Evolutionary conservation across 2,329 filamentous ascomycete genomes (phyloP).

Genomic region (Neoscytalidium dimidiatum): DNA sequence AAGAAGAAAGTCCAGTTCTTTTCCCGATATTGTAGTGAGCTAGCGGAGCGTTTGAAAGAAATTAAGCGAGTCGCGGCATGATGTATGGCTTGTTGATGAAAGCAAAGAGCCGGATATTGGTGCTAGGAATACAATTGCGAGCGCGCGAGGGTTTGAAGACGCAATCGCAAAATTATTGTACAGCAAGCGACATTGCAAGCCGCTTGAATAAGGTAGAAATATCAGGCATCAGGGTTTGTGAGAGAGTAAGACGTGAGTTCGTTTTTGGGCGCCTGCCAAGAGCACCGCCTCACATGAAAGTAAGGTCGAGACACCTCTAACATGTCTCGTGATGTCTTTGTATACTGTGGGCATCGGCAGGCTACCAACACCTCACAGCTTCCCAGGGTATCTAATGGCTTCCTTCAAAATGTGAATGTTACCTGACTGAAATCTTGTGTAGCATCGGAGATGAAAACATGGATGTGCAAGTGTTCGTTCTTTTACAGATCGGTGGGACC

Average conservation of each 20-base stretch:
- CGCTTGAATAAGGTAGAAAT: background rate
- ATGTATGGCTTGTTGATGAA: too few species aligned
- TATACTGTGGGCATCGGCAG: too few species aligned
- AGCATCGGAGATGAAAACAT: too few species aligned
- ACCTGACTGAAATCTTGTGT: too few species aligned
- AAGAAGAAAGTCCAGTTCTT: background rate
- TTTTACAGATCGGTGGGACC: slow-evolving; percentile 14
- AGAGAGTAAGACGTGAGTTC: background rate
- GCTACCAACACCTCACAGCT: too few species aligned
- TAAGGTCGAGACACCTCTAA: too few species aligned
- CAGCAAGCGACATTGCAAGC: background rate
- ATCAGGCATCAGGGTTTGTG: background rate
- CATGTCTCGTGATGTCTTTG: too few species aligned
- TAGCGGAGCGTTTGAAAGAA: background rate
- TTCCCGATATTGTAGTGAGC: background rate
- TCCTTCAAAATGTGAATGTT: too few species aligned
- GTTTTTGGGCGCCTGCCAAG: background rate
- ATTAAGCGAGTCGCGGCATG: too few species aligned
- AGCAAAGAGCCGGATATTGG: background rate
- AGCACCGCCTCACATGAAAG: background rate
- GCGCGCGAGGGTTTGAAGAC: background rate
- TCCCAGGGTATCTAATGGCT: too few species aligned
- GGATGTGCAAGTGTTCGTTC: background rate
- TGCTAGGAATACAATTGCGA: background rate
- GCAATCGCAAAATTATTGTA: background rate